Base-by-base conservation (phyloP, 2,329 filamentous ascomycete species). In the Aspergillus fumigatiaffinis region DNA sequence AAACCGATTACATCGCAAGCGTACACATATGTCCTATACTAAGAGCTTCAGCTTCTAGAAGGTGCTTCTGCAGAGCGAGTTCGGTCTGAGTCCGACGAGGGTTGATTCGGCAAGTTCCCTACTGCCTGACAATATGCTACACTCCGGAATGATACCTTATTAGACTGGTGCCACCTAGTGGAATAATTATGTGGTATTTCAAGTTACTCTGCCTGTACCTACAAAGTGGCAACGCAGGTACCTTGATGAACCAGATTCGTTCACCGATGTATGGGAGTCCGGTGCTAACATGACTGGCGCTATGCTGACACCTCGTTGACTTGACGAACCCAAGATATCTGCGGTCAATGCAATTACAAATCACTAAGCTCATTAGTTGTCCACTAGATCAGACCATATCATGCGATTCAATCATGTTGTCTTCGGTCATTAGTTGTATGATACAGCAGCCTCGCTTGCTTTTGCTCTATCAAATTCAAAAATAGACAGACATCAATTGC, bases 381-480 rank as follows among this genome's bases (percentile, higher is more conserved):
- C 14, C 14, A 38, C 32, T 7, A 38, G 32, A 38, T 38, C 32
- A 17, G 14, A 38, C 32, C 14, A 38, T 17, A 38, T 38, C 32
- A 38, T 38, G 14, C 21, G 8, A 44, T 20, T 44, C 59, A 50
- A 54, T 60, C 57, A 56, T 54, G 52, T 59, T 61, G 32, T 54
- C 53, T 61, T 59, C 50, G 48, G 55, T 60, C 56, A 61, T 63
- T 59, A 63, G 46, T 46, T 50, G 53, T 65, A 67, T 67, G 60
- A 65, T 65, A 67, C 63, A 66, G 54, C 61, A 63, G 57, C 60
- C 54, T 62, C 60, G 59, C 58, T 57, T 60, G 60, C 57, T 61
- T 60, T 63, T 64, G 58, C 56, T 64, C 64, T 64, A 57, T 42
- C 20, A 29, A 38, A 38, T 17, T 25, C 29, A 25, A 8, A 32